Conservation (phyloP, 495 filamentous ascomycete species). For the Podospora conica region DNA sequence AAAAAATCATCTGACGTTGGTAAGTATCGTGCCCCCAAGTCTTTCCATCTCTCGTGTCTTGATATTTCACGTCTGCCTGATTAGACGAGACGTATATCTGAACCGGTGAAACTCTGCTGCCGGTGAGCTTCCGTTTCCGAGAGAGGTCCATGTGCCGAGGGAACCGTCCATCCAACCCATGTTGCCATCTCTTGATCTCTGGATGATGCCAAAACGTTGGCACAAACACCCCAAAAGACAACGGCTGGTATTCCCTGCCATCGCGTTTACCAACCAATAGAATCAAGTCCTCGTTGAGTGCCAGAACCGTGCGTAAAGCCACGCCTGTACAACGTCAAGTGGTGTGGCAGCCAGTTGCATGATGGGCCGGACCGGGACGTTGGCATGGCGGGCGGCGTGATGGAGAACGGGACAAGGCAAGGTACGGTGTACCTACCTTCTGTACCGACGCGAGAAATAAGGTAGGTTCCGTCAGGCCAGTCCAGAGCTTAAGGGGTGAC, state of each 20-base stretch:
- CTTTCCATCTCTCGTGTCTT: neutral
- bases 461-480: neutral
- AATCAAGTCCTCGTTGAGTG: neutral
- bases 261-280: neutral
- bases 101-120: neutral
- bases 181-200: neutral
- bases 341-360: neutral
- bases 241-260: neutral
- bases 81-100: neutral
- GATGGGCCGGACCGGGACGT: neutral
- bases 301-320: neutral
- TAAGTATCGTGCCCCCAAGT: neutral
- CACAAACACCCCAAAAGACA: neutral
- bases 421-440: too few relatives aligned
- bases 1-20: neutral
- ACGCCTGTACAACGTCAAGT: constrained; percentile 1
- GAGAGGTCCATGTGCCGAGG: neutral
- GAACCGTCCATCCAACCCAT: too few relatives aligned
- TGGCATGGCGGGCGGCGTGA: neutral
- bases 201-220: neutral
- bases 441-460: neutral
- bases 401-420: neutral
- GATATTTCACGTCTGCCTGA: neutral
- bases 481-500: neutral
- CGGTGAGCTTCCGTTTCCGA: neutral